phyloP scores from a whole-genome alignment of 2,329 filamentous ascomycete genomes.

The Fusarium sp. region DNA sequence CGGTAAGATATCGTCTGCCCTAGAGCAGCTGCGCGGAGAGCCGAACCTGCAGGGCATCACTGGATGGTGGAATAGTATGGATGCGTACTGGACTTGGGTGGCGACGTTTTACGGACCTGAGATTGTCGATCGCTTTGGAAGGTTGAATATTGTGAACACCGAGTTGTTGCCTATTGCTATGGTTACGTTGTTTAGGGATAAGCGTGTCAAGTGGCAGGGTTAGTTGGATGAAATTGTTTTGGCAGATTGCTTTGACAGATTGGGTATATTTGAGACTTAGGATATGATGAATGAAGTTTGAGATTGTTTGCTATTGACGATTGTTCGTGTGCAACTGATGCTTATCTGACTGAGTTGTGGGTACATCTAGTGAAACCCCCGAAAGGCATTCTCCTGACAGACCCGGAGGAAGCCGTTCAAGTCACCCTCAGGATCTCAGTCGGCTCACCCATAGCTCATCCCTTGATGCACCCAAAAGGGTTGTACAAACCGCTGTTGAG shows the following conservation, averaged over 20 bases:
- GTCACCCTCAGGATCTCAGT: too few species aligned
- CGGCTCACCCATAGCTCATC: too few species aligned
- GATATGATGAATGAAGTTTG: not conserved
- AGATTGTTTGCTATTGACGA: not conserved
- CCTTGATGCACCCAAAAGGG: too few species aligned
- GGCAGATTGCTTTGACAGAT: rapidly evolving
- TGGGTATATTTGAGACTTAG: too few species aligned
- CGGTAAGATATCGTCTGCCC: conserved; percentile 39
- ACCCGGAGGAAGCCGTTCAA: too few species aligned
- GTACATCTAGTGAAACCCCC: too few species aligned
- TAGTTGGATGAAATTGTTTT: not conserved
- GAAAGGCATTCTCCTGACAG: too few species aligned
- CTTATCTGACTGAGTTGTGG: too few species aligned
- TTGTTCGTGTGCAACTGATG: not conserved
- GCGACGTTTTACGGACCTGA: conserved; percentile 57
- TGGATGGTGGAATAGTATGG: conserved; percentile 47
- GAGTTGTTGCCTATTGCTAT: conserved; percentile 60
- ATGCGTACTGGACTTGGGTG: conserved; percentile 61
- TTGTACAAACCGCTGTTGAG: too few species aligned
- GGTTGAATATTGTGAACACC: conserved; percentile 57
- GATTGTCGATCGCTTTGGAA: conserved; percentile 57
- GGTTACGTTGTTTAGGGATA: conserved; percentile 57
- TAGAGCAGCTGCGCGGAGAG: conserved; percentile 31
- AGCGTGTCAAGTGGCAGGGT: conserved; percentile 56
- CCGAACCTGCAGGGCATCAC: conserved; percentile 39